phyloP scores from a whole-genome alignment of 2,329 filamentous ascomycete species.

The Macrophomina tecta region DNA sequence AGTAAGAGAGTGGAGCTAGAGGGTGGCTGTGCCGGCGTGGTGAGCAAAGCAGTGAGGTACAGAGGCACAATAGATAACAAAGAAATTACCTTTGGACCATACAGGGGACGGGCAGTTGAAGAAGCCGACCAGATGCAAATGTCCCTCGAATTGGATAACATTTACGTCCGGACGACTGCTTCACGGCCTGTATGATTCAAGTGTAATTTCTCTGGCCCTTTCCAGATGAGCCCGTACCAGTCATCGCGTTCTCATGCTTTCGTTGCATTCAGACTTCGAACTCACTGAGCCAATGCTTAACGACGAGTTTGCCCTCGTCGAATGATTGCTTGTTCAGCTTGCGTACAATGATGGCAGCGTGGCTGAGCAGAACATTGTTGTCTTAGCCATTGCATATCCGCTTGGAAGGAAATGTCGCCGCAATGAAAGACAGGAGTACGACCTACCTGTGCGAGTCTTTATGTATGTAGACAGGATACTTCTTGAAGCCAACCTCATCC shows the following conservation, averaged over 20 bases:
- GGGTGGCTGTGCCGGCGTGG: not conserved
- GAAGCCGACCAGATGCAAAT: too few relatives aligned
- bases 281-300: conserved; percentile 79
- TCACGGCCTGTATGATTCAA: too few relatives aligned
- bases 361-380: conserved; percentile 60
- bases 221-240: not conserved
- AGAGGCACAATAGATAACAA: not conserved
- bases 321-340: conserved; percentile 66
- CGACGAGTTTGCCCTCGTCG: conserved; percentile 76
- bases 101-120: too few relatives aligned
- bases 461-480: conserved; percentile 73
- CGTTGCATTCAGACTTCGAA: conserved; percentile 64
- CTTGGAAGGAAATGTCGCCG: not conserved
- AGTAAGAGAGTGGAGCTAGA: not conserved
- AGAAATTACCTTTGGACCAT: not conserved
- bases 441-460: conserved; percentile 58
- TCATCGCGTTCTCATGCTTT: not conserved
- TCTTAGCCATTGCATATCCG: conserved; percentile 39
- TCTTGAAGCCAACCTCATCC: conserved; percentile 66
- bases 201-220: too few relatives aligned
- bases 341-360: conserved; percentile 89
- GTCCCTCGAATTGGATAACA: too few relatives aligned
- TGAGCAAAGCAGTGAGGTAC: not conserved
- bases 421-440: not conserved
- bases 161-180: too few relatives aligned